Evolutionary conservation across 441 rosid genomes (phyloP), one percentile per base, ranked within the genome.

Genomic region (Syzygium syzygioides): DNA sequence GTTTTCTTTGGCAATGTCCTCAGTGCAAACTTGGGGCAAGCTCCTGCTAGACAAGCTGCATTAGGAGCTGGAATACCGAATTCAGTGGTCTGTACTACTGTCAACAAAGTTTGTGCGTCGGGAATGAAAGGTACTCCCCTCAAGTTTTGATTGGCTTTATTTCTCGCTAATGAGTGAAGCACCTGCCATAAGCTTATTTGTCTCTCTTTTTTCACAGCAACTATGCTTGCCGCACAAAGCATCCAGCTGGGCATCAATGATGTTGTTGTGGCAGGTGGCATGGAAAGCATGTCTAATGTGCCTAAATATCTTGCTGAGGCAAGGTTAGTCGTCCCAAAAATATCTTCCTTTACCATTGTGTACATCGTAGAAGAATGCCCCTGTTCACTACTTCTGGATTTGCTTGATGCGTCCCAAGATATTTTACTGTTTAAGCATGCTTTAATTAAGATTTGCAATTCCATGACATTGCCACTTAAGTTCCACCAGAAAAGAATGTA

Each of bases 31-130:
- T 92, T 98, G 88, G 99, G 99, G 26, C 98, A 97, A 90, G 99
- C 99, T 93, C 99, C 99, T 71, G 99, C 99, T 89, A 95, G 98
- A 92, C 99, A 98, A 92, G 99, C 99, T 87, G 99, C 99, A 14
- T 85, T 98, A 88, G 99, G 98, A 89, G 99, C 99, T 30, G 99
- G 99, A 83, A 95, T 98, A 90, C 93, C 99, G 85, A 94, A 95
- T 91, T 94, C 99, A 30, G 99, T 98, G 59, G 5, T 97, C 64
- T 96, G 98, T 91, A 98, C 99, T 48, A 96, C 99, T 3, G 93
- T 98, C 68, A 98, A 98, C 95, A 98, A 98, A 94, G 99, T 98
- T 87, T 98, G 99, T 92, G 98, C 99, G 60, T 96, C 99, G 32
- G 99, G 99, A 92, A 96, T 98, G 99, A 98, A 98, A 96, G 99